phyloP scores from a whole-genome alignment of 2,329 filamentous ascomycete species.

The Delphinella strobiligena region DNA sequence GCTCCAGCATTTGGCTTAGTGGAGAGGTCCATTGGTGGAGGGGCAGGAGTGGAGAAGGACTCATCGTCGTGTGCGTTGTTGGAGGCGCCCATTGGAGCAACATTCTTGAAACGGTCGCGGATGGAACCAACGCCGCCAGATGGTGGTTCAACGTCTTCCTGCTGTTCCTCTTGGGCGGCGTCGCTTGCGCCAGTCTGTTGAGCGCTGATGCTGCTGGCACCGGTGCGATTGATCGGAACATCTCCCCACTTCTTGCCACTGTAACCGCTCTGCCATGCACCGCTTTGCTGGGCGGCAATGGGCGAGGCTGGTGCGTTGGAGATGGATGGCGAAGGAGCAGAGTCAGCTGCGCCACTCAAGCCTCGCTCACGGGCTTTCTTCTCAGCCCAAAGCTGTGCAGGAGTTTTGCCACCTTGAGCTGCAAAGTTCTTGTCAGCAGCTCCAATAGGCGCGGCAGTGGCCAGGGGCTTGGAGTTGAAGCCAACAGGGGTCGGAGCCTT shows the following conservation, averaged over 20 bases:
- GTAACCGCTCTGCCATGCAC: slow-evolving; percentile 88
- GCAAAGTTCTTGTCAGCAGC: slow-evolving; percentile 86
- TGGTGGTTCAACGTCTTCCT: slow-evolving; percentile 41
- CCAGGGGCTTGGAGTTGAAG: slow-evolving; percentile 49
- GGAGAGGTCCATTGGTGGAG: slow-evolving; percentile 52
- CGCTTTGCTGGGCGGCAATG: slow-evolving; percentile 58
- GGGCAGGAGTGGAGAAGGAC: slow-evolving; percentile 29
- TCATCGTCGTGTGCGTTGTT: slow-evolving; percentile 13
- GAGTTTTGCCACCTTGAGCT: slow-evolving; percentile 88
- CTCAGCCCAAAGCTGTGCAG: slow-evolving; percentile 93
- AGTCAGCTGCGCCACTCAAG: slow-evolving; percentile 38
- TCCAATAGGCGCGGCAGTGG: slow-evolving; percentile 55
- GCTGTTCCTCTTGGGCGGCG: slow-evolving; percentile 32
- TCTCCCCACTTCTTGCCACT: slow-evolving; percentile 80
- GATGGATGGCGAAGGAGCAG: slow-evolving; percentile 29
- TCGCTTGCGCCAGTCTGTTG: slow-evolving; percentile 52
- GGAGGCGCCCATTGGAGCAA: slow-evolving; percentile 53
- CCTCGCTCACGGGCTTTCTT: slow-evolving; percentile 77
- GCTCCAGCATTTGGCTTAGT: slow-evolving; percentile 53
- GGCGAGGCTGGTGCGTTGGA: slow-evolving; percentile 33
- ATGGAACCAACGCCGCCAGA: slow-evolving; percentile 59
- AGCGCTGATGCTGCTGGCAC: slow-evolving; percentile 41
- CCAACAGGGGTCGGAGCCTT: slow-evolving; percentile 72
- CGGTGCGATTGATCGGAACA: slow-evolving; percentile 63
- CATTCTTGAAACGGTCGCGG: slow-evolving; percentile 70